A percentile compares a stretch with the other conserved stretches of the same genome.
These are phyloP conservation scores for Ophiosphaerella narmari DNA, from an alignment of 2,329 filamentous ascomycete species.

Conservation along the genomic window DNA sequence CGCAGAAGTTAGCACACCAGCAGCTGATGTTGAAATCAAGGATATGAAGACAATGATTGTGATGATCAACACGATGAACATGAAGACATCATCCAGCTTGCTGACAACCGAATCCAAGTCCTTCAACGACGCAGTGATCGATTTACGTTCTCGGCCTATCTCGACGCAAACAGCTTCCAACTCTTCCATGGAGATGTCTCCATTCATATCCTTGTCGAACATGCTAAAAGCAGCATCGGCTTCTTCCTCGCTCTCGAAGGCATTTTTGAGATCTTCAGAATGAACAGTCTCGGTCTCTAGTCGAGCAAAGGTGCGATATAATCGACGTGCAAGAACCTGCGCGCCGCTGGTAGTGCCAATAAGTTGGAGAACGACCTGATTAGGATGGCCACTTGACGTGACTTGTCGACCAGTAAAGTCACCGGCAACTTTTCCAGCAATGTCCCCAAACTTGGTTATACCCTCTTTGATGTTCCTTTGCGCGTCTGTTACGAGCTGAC, in stretches of 20 bases:
- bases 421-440: slow-evolving; percentile 83
- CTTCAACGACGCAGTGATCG: slow-evolving; percentile 91
- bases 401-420: slow-evolving; percentile 82
- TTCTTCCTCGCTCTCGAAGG: slow-evolving; percentile 82
- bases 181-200: slow-evolving; percentile 94
- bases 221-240: slow-evolving; percentile 86
- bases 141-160: slow-evolving; percentile 91
- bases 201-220: slow-evolving; percentile 96
- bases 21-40: slow-evolving; percentile 87
- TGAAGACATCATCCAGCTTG: slow-evolving; percentile 86
- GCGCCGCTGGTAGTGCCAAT: slow-evolving; percentile 73
- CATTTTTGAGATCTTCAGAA: slow-evolving; percentile 75
- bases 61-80: slow-evolving; percentile 83
- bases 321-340: slow-evolving; percentile 81
- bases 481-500: slow-evolving; percentile 69
- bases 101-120: slow-evolving; percentile 92
- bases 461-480: slow-evolving; percentile 76
- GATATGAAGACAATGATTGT: slow-evolving; percentile 85
- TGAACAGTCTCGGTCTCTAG: slow-evolving; percentile 76
- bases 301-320: slow-evolving; percentile 85
- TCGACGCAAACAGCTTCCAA: slow-evolving; percentile 92
- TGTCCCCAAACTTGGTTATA: slow-evolving; percentile 79
- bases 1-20: slow-evolving; percentile 85
- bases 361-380: slow-evolving; percentile 81
- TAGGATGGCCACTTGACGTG: slow-evolving; percentile 73